A percentile compares a stretch with the other conserved stretches of the same genome.
Conservation (phyloP, 805 yeast species). For the Metschnikowia cubensis region DNA sequence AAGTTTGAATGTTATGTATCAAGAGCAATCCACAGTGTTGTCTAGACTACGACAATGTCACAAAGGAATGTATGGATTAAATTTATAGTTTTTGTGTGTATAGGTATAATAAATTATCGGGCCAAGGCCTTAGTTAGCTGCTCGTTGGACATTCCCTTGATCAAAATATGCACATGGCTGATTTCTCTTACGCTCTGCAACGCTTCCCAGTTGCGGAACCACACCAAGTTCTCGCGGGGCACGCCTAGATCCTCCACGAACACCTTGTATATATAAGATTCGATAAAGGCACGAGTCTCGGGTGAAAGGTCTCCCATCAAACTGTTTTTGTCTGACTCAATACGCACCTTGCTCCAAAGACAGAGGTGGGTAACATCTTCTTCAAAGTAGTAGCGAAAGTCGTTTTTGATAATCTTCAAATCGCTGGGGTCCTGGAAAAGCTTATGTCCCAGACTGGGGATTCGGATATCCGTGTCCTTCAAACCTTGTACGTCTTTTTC, state of each 20-base stretch:
- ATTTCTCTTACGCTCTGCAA: constrained; percentile 64
- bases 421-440: constrained; percentile 43
- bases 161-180: constrained; percentile 67
- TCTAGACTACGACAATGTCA: no score
- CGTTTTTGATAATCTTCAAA: constrained; percentile 48
- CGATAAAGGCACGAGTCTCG: constrained; percentile 39
- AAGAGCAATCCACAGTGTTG: no score
- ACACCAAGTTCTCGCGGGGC: constrained; percentile 39
- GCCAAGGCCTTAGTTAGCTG: constrained; percentile 12
- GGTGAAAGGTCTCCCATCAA: constrained; percentile 49
- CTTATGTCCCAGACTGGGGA: constrained; percentile 29
- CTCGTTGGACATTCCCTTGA: constrained; percentile 37
- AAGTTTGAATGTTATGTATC: no score
- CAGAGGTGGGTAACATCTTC: constrained; percentile 52
- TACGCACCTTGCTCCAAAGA: constrained; percentile 60
- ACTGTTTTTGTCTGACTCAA: constrained; percentile 49
- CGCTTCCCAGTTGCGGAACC: constrained; percentile 73
- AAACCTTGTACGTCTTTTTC: constrained; percentile 20
- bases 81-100: no score
- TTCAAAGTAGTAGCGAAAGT: constrained; percentile 65
- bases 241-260: constrained; percentile 44
- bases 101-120: not conserved
- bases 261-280: constrained; percentile 44
- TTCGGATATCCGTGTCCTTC: constrained; percentile 16
- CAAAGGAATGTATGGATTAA: no score